Evolutionary conservation across 2,329 filamentous ascomycete species (phyloP).

Genomic region (Cordyceps cicadae): DNA sequence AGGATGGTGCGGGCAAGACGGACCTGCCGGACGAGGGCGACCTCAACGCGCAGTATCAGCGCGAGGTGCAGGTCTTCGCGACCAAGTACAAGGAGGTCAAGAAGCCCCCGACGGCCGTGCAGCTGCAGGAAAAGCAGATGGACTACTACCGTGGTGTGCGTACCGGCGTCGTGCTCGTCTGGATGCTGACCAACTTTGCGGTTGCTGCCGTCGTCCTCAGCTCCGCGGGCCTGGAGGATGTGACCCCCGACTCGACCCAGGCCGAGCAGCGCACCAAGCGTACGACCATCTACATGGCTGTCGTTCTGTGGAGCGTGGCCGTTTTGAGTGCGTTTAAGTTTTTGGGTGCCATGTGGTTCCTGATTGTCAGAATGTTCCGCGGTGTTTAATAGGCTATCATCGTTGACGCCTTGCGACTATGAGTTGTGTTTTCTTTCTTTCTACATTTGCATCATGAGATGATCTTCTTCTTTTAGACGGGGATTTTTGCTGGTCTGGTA

Average conservation of each 20-base stretch:
- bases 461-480: not conserved
- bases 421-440: not conserved
- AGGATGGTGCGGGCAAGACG: conserved; percentile 84
- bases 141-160: conserved; percentile 98
- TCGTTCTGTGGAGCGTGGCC: conserved; percentile 85
- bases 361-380: conserved; percentile 80
- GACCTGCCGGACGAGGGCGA: conserved; percentile 93
- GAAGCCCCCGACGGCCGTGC: conserved; percentile 45
- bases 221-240: conserved; percentile 69
- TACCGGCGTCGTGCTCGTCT: conserved; percentile 81
- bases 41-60: conserved; percentile 89
- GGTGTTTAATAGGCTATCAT: conserved; percentile 40
- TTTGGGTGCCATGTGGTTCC: conserved; percentile 80
- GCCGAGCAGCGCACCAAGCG: conserved; percentile 43
- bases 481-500: conserved; percentile 1
- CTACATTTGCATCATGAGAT: conserved; percentile 3
- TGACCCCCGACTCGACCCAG: conserved; percentile 34
- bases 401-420: not conserved
- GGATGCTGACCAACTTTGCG: conserved; percentile 95
- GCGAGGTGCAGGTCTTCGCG: conserved; percentile 67
- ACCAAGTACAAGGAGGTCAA: conserved; percentile 68
- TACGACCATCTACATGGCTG: conserved; percentile 74
- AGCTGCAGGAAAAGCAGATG: conserved; percentile 74
- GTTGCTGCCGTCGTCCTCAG: conserved; percentile 80
- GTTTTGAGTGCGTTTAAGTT: conserved; percentile 80